Conservation (phyloP, 2,329 filamentous ascomycete genomes). For the Alternaria angustiovoidea region DNA sequence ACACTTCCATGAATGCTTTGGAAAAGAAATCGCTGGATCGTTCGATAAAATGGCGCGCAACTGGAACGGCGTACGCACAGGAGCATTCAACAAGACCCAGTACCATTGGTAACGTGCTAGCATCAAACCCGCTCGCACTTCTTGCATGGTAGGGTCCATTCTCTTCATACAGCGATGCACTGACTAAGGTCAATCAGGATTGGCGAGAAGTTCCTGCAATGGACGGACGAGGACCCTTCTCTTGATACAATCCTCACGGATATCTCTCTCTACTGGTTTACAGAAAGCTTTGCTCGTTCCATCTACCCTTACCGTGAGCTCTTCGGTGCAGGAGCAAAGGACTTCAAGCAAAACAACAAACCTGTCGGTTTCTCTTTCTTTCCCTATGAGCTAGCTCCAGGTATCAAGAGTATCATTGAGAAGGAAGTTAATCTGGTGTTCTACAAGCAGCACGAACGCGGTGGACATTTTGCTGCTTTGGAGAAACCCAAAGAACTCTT, state of each 20-base stretch:
- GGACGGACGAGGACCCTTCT: constrained; percentile 57
- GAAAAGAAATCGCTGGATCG: constrained; percentile 30
- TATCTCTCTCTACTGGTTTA: constrained; percentile 66
- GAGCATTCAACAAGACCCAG: constrained; percentile 64
- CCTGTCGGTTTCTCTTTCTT: constrained; percentile 57
- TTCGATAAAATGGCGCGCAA: constrained; percentile 45
- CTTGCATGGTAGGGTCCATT: constrained; percentile 58
- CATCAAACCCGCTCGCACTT: constrained; percentile 64
- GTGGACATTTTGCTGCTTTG: constrained; percentile 65
- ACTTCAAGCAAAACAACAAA: constrained; percentile 34
- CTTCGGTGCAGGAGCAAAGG: constrained; percentile 19
- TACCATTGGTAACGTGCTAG: constrained; percentile 65
- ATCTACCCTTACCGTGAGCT: constrained; percentile 60
- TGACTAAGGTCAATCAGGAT: constrained; percentile 45
- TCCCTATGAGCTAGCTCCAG: constrained; percentile 53
- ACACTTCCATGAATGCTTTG: constrained; percentile 18
- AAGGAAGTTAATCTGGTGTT: constrained; percentile 51
- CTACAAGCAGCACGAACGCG: constrained; percentile 52
- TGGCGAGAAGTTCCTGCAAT: constrained; percentile 66
- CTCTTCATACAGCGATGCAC: not conserved
- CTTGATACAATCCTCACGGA: constrained; percentile 59
- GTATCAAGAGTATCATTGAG: constrained; percentile 49
- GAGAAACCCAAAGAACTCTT: constrained; percentile 55
- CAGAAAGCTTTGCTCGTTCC: constrained; percentile 53
- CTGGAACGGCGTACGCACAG: constrained; percentile 60